Evolutionary conservation across 495 filamentous ascomycete species (phyloP).

Genomic region (Daldinia grandis): DNA sequence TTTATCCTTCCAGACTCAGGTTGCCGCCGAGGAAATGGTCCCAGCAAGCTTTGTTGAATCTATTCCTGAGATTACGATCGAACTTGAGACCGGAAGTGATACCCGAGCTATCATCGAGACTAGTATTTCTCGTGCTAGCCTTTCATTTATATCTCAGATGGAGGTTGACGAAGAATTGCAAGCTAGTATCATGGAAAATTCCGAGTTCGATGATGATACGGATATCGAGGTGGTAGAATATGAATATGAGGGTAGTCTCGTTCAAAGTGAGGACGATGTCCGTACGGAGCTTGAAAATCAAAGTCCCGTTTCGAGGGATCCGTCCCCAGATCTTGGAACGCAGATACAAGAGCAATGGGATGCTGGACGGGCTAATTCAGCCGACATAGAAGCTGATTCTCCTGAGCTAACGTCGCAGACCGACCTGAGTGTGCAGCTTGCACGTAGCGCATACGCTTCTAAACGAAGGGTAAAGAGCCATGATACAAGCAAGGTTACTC

Average conservation of each 20-base stretch:
- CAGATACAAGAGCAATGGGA: slow-evolving; percentile 7
- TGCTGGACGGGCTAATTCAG: not conserved
- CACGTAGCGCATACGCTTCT: slow-evolving; percentile 46
- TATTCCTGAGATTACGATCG: not conserved
- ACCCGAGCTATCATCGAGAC: not conserved
- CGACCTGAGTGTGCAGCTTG: slow-evolving; percentile 49
- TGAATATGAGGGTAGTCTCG: slow-evolving; percentile 3
- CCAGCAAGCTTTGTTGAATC: slow-evolving; percentile 15
- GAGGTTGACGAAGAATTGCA: slow-evolving; percentile 45
- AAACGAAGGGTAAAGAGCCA: slow-evolving; percentile 39
- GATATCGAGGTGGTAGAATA: not conserved
- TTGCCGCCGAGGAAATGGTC: slow-evolving; percentile 16
- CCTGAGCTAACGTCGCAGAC: slow-evolving; percentile 15
- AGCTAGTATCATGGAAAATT: slow-evolving; percentile 41
- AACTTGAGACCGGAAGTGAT: slow-evolving; percentile 7
- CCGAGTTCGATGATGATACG: slow-evolving; percentile 12
- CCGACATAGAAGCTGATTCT: not conserved
- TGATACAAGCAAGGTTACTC: slow-evolving; percentile 19
- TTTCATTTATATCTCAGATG: slow-evolving; percentile 40
- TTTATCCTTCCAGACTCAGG: slow-evolving; percentile 36
- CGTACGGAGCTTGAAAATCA: not conserved
- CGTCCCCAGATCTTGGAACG: slow-evolving; percentile 24
- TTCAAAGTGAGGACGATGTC: slow-evolving; percentile 15
- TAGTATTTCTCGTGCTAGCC: slow-evolving; percentile 9
- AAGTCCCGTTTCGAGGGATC: slow-evolving; percentile 1